Evolutionary conservation across 768 basidiomycete species (phyloP), one percentile per base, ranked within the genome.

Genomic region (Suillus alpinus): DNA sequence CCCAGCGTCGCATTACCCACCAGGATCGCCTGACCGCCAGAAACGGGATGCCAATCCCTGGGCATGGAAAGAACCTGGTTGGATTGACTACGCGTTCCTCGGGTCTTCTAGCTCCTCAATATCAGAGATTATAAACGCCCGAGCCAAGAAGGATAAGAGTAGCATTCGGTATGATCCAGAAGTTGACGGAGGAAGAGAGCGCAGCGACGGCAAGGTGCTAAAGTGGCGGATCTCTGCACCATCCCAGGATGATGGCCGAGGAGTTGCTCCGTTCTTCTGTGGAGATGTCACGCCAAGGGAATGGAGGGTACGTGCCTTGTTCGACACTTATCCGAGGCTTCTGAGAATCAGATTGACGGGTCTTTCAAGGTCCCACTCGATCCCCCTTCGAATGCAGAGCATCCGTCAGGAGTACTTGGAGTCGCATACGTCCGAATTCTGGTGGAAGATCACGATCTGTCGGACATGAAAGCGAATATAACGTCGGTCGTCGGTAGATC

Each of bases 81-180:
- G 88, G 87, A 84, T 88, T 57, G 87, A 88, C 65, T 88, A 77
- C 63, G 81, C 86, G 0, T 84, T 84, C 67, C 81, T 86, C 18
- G 87, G 88, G 10, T 81, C 83, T 14, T 76, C 79, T 8, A 69
- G 74, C 0, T 67, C 74, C 26, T 69, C 73, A 10, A 78, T 88
- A 59, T 80, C 86, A 4, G 69, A 71, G 4, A 72, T 82, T 59
- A 82, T 90, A 67, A 89, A 89, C 65, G 71, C 71, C 4, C 81
- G 88, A 0, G 78, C 79, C 7, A 68, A 66, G 49, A 60, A 51
- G 2, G 79, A 81, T 12, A 76, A 74, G 0, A 78, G 73, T 31
- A 75, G 70, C 0, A 73, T 75, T 13, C 63, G 67, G 1, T 91
- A 89, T 66, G 62, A 61, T 3, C 60, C 63, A 1, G 86, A 87